Conservation (phyloP, 1,284 basidiomycete genomes). For the Papiliotrema flavescens region DNA sequence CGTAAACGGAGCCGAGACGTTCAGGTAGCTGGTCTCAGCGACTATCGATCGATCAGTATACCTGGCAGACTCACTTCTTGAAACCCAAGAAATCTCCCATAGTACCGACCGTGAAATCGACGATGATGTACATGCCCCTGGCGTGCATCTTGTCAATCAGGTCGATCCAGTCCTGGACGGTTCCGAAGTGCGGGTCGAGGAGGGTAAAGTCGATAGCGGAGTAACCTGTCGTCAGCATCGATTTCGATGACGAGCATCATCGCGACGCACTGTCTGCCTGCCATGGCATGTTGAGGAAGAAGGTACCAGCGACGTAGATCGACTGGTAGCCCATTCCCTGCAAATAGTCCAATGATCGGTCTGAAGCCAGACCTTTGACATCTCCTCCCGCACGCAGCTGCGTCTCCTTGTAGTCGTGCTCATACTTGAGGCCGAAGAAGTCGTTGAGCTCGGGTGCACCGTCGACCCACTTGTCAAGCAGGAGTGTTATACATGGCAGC, state of each 20-base stretch:
- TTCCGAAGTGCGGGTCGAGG: slow-evolving; percentile 86
- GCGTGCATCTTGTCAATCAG: slow-evolving; percentile 72
- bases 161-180: slow-evolving; percentile 67
- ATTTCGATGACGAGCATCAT: not conserved
- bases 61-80: slow-evolving; percentile 55
- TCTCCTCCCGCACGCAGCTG: slow-evolving; percentile 84
- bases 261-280: slow-evolving; percentile 76
- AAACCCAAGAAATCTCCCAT: slow-evolving; percentile 84
- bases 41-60: not conserved
- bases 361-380: slow-evolving; percentile 66
- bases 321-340: slow-evolving; percentile 77
- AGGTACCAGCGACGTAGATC: slow-evolving; percentile 85
- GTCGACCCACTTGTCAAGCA: slow-evolving; percentile 88
- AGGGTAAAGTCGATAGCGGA: slow-evolving; percentile 85
- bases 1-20: slow-evolving; percentile 72
- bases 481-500: slow-evolving; percentile 76
- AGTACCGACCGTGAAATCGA: slow-evolving; percentile 87
- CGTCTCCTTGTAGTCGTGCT: slow-evolving; percentile 80
- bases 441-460: slow-evolving; percentile 87
- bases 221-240: slow-evolving; percentile 59
- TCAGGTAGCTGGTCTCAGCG: slow-evolving; percentile 59
- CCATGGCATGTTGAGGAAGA: slow-evolving; percentile 91
- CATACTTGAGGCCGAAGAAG: slow-evolving; percentile 72
- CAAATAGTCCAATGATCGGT: slow-evolving; percentile 69
- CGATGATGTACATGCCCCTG: slow-evolving; percentile 82